Evolutionary conservation across 2,329 filamentous ascomycete species (phyloP), one percentile per base, ranked within the genome.

Genomic region (Colletotrichum chlorophyti): DNA sequence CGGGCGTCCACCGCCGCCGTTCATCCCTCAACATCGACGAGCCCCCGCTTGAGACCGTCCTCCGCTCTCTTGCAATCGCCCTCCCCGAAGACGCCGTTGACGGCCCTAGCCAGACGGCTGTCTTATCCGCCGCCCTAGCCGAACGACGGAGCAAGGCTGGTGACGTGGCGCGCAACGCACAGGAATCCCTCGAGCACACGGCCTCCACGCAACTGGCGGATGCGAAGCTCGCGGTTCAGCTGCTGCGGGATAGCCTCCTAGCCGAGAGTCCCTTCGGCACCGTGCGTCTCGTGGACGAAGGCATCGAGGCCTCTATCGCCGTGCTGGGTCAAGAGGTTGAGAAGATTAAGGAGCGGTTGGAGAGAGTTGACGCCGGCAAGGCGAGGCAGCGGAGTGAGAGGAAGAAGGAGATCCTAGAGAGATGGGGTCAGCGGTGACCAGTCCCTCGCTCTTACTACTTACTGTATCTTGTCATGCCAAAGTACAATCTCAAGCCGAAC

Each of bases 171-270:
- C 69, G 66, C 5, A 78, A 74, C 60, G 72, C 79, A 0, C 83
- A 86, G 62, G 75, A 77, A 12, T 75, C 76, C 0, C 80, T 83
- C n/a, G 84, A 86, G 65, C 64, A 62, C 1, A 70, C 69, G 0
- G 71, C 77, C 0, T 70, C 72, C 1, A 67, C 72, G 1, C 75
- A 80, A 9, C 64, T 86, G 0, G 68, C 75, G 0, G 83, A 86
- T 58, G 74, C 77, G 0, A 73, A 75, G 15, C 67, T 74, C 3
- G 83, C 82, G 0, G 65, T 85, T 1, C 78, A 81, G 61, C 65
- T 82, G 8, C 67, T 85, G 14, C 71, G 76, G 5, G 82, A 83
- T 57, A 83, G 78, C 35, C 69, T 86, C 1, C 69, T 85, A 2
- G 80, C 80, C 0, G 83, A 86, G 64, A 83, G 77, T 26, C 70